Evolutionary conservation across 1,284 basidiomycete species (phyloP).

Genomic region (Leccinum colubrinum): DNA sequence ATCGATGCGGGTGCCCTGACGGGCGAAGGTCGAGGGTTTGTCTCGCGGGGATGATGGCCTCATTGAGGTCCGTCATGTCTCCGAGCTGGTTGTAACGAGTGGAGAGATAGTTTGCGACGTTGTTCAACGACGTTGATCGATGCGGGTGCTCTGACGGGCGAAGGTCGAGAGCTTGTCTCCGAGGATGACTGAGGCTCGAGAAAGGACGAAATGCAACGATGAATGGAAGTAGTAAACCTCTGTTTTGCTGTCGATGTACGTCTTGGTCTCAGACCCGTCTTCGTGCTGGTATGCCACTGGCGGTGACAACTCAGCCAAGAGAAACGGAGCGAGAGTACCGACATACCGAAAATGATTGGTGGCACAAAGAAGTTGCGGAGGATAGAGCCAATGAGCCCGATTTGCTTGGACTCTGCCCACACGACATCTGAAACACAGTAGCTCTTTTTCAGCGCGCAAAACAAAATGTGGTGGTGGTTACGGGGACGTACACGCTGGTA

Average conservation of each 20-base stretch:
- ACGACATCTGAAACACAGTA: conserved; percentile 45
- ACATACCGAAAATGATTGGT: conserved; percentile 67
- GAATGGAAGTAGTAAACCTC: conserved; percentile 72
- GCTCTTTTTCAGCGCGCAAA: background rate
- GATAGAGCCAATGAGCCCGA: conserved; percentile 68
- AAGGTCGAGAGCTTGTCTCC: no score
- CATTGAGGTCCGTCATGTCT: no score
- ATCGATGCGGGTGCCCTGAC: no score
- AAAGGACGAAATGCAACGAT: conserved; percentile 40
- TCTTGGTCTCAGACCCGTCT: conserved; percentile 61
- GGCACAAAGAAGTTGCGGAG: conserved; percentile 74
- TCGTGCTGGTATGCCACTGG: conserved; percentile 37
- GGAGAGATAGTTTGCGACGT: no score
- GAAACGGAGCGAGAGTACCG: no score
- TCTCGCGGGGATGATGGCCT: no score
- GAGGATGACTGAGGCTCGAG: no score
- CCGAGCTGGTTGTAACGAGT: no score
- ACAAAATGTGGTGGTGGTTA: background rate
- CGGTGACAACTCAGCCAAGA: background rate
- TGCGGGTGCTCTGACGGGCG: no score
- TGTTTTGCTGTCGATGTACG: conserved; percentile 79
- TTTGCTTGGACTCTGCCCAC: conserved; percentile 68
- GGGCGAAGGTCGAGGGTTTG: no score
- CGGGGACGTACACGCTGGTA: conserved; percentile 59
- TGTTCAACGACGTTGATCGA: no score